Conservation (phyloP, 805 yeast genomes). For the Starmerella floricola region DNA sequence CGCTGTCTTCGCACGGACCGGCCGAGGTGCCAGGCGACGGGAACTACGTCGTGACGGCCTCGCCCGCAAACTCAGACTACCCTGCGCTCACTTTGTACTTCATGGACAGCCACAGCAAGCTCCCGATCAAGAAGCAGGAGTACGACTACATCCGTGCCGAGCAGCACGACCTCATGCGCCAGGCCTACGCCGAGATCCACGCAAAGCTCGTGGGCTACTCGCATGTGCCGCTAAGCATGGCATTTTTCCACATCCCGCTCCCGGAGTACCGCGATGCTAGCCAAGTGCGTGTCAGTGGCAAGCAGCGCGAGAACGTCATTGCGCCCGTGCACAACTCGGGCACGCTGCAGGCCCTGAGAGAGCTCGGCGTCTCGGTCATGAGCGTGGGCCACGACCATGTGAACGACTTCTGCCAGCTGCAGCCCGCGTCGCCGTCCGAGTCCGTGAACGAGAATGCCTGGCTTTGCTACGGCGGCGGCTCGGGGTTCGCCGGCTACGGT, state of each 20-base stretch:
- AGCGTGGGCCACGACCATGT: conserved; percentile 93
- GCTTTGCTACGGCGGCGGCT: conserved; percentile 90
- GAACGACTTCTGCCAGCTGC: conserved; percentile 74
- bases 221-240: conserved; percentile 54
- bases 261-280: conserved; percentile 56
- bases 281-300: conserved; percentile 45
- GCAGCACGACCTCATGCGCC: conserved; percentile 49
- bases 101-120: conserved; percentile 66
- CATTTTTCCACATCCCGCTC: conserved; percentile 87
- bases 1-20: conserved; percentile 52
- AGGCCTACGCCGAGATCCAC: conserved; percentile 27
- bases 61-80: conserved; percentile 21
- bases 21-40: conserved; percentile 67
- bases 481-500: conserved; percentile 93
- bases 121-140: conserved; percentile 44
- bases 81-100: conserved; percentile 55
- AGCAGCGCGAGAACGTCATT: conserved; percentile 56
- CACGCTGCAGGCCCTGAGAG: conserved; percentile 44
- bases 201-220: conserved; percentile 29
- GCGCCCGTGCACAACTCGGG: conserved; percentile 66
- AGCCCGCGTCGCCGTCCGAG: conserved; percentile 19
- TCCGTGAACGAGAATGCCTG: conserved; percentile 37
- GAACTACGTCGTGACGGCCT: conserved; percentile 50
- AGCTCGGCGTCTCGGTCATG: conserved; percentile 60
- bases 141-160: conserved; percentile 74